Conservation (phyloP, 176 grass and related monocot genomes). For the Musa troglodytarum region DNA sequence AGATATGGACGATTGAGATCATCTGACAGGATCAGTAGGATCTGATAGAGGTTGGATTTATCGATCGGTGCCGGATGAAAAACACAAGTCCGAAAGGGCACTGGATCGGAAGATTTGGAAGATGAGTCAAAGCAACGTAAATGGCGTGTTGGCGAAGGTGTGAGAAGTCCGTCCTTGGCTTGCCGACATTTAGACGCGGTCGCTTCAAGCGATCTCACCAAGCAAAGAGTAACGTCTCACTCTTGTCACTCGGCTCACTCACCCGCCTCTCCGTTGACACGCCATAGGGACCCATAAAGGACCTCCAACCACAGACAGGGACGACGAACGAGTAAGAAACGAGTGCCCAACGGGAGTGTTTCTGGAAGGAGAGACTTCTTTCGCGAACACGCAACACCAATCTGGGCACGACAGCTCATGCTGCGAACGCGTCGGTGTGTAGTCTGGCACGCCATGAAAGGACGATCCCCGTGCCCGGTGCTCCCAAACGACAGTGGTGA, state of each 20-base stretch:
- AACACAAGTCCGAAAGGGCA: background rate
- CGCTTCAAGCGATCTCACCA: background rate
- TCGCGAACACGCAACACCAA: background rate
- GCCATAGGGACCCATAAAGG: background rate
- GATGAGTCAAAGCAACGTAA: slow-evolving; percentile 1
- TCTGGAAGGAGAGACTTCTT: background rate
- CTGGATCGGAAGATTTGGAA: background rate
- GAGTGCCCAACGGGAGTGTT: background rate
- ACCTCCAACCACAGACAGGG: too few species aligned
- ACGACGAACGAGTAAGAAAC: fast-evolving
- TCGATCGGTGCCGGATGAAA: background rate
- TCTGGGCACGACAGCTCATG: background rate
- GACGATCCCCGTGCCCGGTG: background rate
- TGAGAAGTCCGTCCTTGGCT: background rate
- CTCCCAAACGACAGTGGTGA: background rate
- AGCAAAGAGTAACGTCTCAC: background rate
- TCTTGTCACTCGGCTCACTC: too few species aligned
- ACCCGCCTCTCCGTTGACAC: background rate
- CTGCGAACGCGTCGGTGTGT: background rate
- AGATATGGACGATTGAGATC: background rate
- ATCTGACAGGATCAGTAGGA: background rate
- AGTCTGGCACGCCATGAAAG: background rate
- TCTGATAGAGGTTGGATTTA: background rate
- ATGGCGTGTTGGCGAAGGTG: background rate
- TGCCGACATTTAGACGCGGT: background rate